These are phyloP conservation scores for Dalbergia cochinchinensis DNA, from an alignment of 306 rosid species.

Conservation along the genomic window DNA sequence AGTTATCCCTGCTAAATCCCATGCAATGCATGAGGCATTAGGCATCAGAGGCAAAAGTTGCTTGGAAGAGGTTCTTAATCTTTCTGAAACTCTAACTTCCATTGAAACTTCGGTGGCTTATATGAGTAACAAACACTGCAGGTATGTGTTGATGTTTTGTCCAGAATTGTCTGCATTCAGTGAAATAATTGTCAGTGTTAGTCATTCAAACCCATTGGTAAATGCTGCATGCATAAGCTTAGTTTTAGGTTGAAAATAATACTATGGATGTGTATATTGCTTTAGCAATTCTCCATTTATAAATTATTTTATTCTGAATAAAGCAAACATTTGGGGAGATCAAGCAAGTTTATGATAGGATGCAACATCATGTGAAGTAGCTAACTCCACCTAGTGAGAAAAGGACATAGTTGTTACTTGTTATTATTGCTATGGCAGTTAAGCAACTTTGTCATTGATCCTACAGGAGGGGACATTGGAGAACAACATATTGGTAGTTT, in stretches of 20 bases:
- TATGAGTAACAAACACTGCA: constrained; percentile 35
- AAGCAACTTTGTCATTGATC: constrained; percentile 25
- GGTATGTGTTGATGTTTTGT: constrained; percentile 35
- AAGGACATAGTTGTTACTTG: neutral
- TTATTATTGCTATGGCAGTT: neutral
- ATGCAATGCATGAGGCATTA: neutral
- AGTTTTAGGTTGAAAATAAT: constrained; percentile 3
- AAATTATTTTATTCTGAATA: constrained; percentile 6
- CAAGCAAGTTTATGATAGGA: neutral
- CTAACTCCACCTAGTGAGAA: neutral
- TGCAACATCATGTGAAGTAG: neutral
- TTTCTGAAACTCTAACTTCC: neutral
- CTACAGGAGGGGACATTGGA: neutral
- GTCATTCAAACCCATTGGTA: constrained; percentile 17
- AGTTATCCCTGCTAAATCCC: constrained; percentile 34
- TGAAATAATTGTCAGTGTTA: constrained; percentile 26
- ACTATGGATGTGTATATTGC: constrained; percentile 8
- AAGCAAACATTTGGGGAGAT: constrained; percentile 4
- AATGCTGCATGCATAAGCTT: neutral
- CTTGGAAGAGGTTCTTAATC: constrained; percentile 28
- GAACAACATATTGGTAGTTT: constrained; percentile 7
- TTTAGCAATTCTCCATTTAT: constrained; percentile 7
- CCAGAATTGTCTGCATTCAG: constrained; percentile 14
- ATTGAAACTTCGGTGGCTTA: neutral
- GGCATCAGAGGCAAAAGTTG: constrained; percentile 32